Evolutionary conservation across 352 stramenopile species (phyloP).

Genomic region (Globisporangium nagaii): DNA sequence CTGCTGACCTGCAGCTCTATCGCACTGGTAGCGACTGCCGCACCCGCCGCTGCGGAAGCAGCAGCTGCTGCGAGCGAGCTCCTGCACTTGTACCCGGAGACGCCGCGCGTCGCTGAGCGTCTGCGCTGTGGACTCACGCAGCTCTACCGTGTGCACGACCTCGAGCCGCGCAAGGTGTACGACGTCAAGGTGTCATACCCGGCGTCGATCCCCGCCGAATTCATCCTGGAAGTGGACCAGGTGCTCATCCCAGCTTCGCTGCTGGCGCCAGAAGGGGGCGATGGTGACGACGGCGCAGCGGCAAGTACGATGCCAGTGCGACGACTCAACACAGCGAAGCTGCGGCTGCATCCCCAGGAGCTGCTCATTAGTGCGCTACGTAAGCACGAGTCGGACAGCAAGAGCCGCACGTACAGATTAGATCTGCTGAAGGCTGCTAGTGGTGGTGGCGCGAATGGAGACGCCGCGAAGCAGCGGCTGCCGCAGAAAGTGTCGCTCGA

Average conservation of each 20-base stretch:
- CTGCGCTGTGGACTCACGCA: conserved; percentile 38
- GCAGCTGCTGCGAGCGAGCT: neutral
- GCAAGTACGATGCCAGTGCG: conserved; percentile 13
- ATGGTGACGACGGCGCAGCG: neutral
- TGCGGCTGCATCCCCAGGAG: conserved; percentile 43
- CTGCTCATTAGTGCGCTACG: conserved; percentile 22
- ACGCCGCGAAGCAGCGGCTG: neutral
- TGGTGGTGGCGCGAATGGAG: neutral
- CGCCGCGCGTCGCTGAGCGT: conserved; percentile 26
- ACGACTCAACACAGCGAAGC: conserved; percentile 67
- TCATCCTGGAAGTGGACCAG: conserved; percentile 38
- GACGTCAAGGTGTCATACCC: conserved; percentile 80
- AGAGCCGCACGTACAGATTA: conserved; percentile 19
- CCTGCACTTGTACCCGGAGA: conserved; percentile 38
- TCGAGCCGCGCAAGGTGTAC: conserved; percentile 44
- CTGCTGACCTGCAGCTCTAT: neutral
- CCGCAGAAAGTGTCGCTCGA: conserved; percentile 22
- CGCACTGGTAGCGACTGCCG: neutral
- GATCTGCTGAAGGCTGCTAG: conserved; percentile 7
- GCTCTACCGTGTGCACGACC: conserved; percentile 44
- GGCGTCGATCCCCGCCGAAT: conserved; percentile 46
- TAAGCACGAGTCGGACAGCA: conserved; percentile 11
- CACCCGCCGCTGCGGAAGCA: neutral
- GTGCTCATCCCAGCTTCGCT: conserved; percentile 21
- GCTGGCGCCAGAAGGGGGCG: neutral